Evolutionary conservation across 2,329 filamentous ascomycete species (phyloP).

Genomic region (Dichotomopilus funicola): DNA sequence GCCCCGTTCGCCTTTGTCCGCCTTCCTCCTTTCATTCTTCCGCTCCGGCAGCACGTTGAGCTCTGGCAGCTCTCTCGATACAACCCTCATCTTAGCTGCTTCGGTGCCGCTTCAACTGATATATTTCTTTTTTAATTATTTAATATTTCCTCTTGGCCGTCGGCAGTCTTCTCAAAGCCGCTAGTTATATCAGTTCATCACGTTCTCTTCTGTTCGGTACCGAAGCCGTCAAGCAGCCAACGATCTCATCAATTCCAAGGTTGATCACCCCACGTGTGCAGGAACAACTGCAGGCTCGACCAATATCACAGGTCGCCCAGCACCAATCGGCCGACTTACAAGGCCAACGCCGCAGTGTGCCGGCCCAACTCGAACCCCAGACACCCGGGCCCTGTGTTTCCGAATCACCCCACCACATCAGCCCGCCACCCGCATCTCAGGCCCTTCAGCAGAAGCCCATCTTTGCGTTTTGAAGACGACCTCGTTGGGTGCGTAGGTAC

Average conservation of each 20-base stretch:
- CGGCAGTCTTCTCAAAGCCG: too few relatives aligned
- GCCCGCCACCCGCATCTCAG: conserved; percentile 6
- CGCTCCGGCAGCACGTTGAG: conserved; percentile 29
- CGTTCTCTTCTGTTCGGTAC: not conserved
- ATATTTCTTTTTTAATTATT: not conserved
- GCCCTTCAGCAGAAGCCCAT: conserved; percentile 6
- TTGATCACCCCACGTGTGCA: too few relatives aligned
- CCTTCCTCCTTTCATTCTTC: conserved; percentile 12
- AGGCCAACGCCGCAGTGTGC: conserved; percentile 6
- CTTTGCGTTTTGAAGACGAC: not conserved
- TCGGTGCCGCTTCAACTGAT: not conserved
- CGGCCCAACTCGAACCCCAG: conserved; percentile 3
- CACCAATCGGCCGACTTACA: conserved; percentile 14
- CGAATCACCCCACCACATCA: conserved; percentile 9
- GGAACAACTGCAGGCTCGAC: too few relatives aligned
- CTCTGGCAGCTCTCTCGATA: conserved; percentile 42
- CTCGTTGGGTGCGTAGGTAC: too few relatives aligned
- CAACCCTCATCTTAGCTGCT: conserved; percentile 3
- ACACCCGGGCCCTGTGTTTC: conserved; percentile 4
- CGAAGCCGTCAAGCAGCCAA: too few relatives aligned
- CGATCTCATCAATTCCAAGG: too few relatives aligned
- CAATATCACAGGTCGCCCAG: not conserved
- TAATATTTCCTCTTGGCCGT: not conserved
- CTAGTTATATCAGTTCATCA: not conserved
- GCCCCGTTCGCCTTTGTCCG: conserved; percentile 4